Evolutionary conservation across 768 basidiomycete species (phyloP).

Genomic region (Mycena indigotica): DNA sequence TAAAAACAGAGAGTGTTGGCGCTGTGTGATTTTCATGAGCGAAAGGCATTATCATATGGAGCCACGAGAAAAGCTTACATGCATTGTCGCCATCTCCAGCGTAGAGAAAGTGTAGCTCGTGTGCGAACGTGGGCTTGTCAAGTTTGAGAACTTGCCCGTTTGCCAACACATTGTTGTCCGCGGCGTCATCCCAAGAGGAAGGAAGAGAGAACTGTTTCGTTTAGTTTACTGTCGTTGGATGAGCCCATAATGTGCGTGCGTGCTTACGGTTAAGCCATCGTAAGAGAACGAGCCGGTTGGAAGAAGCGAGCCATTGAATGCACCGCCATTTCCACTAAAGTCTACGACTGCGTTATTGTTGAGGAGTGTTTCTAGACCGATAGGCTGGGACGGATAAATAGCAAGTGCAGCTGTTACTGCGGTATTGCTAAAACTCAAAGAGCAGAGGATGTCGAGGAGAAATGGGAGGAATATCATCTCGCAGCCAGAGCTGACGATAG

Average conservation of each 20-base stretch:
- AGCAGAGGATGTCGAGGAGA: slow-evolving; percentile 8
- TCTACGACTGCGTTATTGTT: slow-evolving; percentile 45
- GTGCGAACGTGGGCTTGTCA: slow-evolving; percentile 36
- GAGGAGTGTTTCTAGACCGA: slow-evolving; percentile 35
- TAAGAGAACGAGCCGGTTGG: slow-evolving; percentile 41
- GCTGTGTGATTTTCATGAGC: slow-evolving; percentile 25
- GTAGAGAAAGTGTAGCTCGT: slow-evolving; percentile 53
- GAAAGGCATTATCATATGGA: no score
- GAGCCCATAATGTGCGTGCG: not conserved
- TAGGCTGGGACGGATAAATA: slow-evolving; percentile 33
- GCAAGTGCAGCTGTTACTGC: slow-evolving; percentile 5
- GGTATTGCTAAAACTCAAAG: slow-evolving; percentile 3
- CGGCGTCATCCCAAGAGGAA: slow-evolving; percentile 37
- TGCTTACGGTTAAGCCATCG: slow-evolving; percentile 42
- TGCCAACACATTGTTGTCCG: slow-evolving; percentile 48
- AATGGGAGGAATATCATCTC: not conserved
- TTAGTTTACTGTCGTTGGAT: no score
- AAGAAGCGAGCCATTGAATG: slow-evolving; percentile 43
- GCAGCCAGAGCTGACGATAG: no score
- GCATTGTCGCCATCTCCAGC: slow-evolving; percentile 41
- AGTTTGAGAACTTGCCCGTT: slow-evolving; percentile 43
- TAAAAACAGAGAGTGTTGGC: slow-evolving; percentile 34
- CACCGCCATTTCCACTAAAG: slow-evolving; percentile 43
- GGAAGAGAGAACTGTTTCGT: slow-evolving; percentile 51
- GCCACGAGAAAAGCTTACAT: no score